These are phyloP conservation scores for Elsinoe perseae DNA, from an alignment of 2,329 filamentous ascomycete species.

Conservation along the genomic window DNA sequence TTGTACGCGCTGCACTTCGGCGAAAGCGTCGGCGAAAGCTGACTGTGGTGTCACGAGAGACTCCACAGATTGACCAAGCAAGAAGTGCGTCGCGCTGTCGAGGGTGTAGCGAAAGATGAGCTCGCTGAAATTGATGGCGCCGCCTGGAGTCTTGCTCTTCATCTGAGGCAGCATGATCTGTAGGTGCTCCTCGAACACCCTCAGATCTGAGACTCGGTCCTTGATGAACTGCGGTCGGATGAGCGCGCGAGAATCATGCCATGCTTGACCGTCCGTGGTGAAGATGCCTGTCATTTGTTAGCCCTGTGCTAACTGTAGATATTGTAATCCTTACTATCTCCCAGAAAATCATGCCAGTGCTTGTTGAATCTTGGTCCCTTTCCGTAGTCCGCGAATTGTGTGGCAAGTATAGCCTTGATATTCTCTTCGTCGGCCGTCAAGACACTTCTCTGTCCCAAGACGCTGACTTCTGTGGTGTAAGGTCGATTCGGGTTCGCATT, in stretches of 20 bases:
- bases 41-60: constrained; percentile 50
- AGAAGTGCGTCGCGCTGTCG: constrained; percentile 78
- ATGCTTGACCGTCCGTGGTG: constrained; percentile 68
- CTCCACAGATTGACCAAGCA: constrained; percentile 68
- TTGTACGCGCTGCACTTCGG: constrained; percentile 68
- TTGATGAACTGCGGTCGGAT: constrained; percentile 81
- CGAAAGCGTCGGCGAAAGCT: constrained; percentile 74
- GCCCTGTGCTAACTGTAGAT: neutral
- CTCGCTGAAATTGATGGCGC: constrained; percentile 61
- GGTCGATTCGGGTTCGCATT: constrained; percentile 31
- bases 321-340: constrained; percentile 58
- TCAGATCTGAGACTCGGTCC: constrained; percentile 72
- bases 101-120: constrained; percentile 80
- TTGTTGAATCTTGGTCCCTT: constrained; percentile 68
- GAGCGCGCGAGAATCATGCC: constrained; percentile 74
- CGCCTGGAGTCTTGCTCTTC: constrained; percentile 27
- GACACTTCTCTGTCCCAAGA: constrained; percentile 53
- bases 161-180: constrained; percentile 64
- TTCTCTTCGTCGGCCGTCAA: constrained; percentile 81
- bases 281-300: constrained; percentile 40
- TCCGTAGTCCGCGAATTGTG: constrained; percentile 77
- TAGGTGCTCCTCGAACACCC: constrained; percentile 73
- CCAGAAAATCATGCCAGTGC: constrained; percentile 69
- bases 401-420: constrained; percentile 82
- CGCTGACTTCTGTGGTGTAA: constrained; percentile 54